Base-by-base conservation (phyloP, 2,329 filamentous ascomycete genomes). In the Rhynchosporium graminicola region DNA sequence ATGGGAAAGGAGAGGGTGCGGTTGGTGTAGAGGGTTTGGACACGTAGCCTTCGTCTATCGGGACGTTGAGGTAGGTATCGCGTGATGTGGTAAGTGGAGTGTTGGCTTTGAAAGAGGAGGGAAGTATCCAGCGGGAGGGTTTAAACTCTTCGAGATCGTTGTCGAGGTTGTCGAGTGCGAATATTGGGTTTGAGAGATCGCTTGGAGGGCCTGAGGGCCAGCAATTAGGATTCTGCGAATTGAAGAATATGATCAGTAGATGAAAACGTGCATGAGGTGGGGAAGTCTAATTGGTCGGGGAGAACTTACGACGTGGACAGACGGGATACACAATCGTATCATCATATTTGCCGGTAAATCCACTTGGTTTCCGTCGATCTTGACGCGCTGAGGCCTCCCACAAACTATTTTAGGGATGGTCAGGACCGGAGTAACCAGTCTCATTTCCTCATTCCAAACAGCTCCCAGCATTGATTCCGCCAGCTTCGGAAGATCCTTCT, bases 391-490 rank as follows among this genome's bases (percentile, higher is more conserved):
- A 31, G 77, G 71, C 4, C 72, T 70, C 1, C 76, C 71, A 4
- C 75, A 71, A 3, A 83, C 81, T 60, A 79, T 81, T 76, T 95
- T 94, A 38, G 90, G 90, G 29, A 94, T 87, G 56, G 83, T 84
- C 51, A 86, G 77, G n/a, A 91, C 87, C 0, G 90, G 85, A 1
- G 89, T 88, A 56, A 91, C 79, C 48, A 92, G 69, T 13, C 91
- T 84, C 59, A 94, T 80, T 38, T 87, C 87, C 77, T 95, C 90
- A 71, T 91, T 90, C 81, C 93, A 83, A 68, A 87, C 83, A 3
- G 91, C 90, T 20, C 87, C 90, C 10, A 88, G 77, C 82, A 90
- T 87, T 64, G 86, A 85, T 10, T 81, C 83, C 70, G 90, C 83
- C 65, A 94, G 80, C 10, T 81, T 78, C 43, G 83, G 85, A 64